A percentile compares a stretch with the other conserved stretches of the same genome.
Evolutionary conservation across 495 filamentous ascomycete species (phyloP).

Genomic region (Aspergillus sclerotiicarbonarius): DNA sequence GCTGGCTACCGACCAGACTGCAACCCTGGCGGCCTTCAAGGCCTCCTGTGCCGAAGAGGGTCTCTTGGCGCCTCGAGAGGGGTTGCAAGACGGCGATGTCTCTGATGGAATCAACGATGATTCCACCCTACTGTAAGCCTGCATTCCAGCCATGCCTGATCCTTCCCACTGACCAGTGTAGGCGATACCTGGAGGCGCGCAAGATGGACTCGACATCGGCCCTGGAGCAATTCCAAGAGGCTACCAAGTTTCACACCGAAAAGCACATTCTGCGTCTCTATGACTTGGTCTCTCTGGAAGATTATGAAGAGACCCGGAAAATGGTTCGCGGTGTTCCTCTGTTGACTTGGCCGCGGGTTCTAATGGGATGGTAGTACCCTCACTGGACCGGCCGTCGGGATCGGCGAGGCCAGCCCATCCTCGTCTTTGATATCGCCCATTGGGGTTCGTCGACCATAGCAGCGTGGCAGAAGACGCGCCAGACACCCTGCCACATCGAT

Average conservation of each 20-base stretch:
- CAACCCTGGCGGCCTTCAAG: slow-evolving; percentile 18
- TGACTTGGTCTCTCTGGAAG: slow-evolving; percentile 21
- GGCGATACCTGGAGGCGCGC: slow-evolving; percentile 33
- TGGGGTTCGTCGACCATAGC: slow-evolving; percentile 15
- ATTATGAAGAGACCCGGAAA: slow-evolving; percentile 26
- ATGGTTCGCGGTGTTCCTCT: slow-evolving; percentile 15
- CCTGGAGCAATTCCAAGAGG: slow-evolving; percentile 25
- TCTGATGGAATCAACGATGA: slow-evolving; percentile 30
- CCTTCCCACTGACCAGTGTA: slow-evolving; percentile 9
- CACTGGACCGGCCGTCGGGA: slow-evolving; percentile 37
- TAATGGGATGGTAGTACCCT: slow-evolving; percentile 23
- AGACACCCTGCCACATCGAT: slow-evolving; percentile 2
- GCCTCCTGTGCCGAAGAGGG: slow-evolving; percentile 21
- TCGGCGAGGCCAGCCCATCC: slow-evolving; percentile 27
- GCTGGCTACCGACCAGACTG: slow-evolving; percentile 4
- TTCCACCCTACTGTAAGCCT: slow-evolving; percentile 27
- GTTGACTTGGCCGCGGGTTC: not conserved
- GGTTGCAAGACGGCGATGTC: slow-evolving; percentile 21
- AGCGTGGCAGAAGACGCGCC: slow-evolving; percentile 20
- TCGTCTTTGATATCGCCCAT: slow-evolving; percentile 24
- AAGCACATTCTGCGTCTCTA: slow-evolving; percentile 23
- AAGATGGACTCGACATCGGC: slow-evolving; percentile 18
- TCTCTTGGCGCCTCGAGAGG: slow-evolving; percentile 21
- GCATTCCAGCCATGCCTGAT: too few species aligned
- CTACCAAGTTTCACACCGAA: slow-evolving; percentile 19